Conservation (phyloP, 345 rosid genomes). For the Salix koriyanagi region DNA sequence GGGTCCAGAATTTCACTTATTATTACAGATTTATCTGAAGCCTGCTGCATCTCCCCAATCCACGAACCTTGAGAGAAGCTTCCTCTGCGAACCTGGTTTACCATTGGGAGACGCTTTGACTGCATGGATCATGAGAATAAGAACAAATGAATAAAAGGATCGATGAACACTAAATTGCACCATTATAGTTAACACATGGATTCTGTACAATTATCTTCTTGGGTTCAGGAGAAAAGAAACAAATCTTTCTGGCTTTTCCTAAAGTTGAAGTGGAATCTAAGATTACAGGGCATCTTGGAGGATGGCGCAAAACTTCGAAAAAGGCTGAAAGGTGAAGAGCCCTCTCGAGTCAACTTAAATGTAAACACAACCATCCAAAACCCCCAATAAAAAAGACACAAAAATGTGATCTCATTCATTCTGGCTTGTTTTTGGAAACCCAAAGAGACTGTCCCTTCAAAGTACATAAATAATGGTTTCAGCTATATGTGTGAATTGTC, state of each 20-base stretch:
- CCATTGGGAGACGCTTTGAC: constrained; percentile 68
- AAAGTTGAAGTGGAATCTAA: too few relatives aligned
- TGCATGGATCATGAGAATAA: constrained; percentile 22
- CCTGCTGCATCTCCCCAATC: constrained; percentile 84
- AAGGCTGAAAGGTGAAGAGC: background rate
- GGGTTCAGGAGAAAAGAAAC: background rate
- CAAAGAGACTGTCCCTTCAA: too few relatives aligned
- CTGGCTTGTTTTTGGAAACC: too few relatives aligned
- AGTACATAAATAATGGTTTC: background rate
- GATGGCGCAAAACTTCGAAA: background rate
- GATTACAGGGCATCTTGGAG: background rate
- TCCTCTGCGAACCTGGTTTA: constrained; percentile 35
- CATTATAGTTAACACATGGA: background rate
- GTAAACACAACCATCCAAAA: background rate
- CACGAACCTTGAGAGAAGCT: constrained; percentile 56
- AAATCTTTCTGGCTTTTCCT: background rate
- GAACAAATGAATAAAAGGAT: background rate
- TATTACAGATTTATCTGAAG: constrained; percentile 63
- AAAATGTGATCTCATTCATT: background rate
- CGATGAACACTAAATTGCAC: background rate
- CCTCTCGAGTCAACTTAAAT: background rate
- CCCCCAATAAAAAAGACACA: too few relatives aligned
- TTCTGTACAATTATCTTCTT: background rate
- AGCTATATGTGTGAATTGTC: too few relatives aligned
- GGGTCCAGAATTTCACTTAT: constrained; percentile 76